A percentile compares a stretch with the other conserved stretches of the same genome.
phyloP scores from a whole-genome alignment of 306 rosid species.

The Trifolium fragiferum region DNA sequence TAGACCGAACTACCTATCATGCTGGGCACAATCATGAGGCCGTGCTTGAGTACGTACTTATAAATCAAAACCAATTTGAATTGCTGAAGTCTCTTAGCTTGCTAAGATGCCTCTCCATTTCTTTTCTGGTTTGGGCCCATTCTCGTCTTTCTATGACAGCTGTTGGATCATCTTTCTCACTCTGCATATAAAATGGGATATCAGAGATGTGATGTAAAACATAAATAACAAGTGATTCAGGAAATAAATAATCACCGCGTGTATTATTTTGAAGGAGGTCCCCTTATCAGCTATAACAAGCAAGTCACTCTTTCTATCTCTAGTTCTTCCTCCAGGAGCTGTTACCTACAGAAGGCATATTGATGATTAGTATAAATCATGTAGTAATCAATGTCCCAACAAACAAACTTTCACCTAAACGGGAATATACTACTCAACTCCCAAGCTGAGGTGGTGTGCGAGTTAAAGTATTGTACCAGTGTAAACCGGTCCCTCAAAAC shows the following conservation, averaged over 20 bases:
- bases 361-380: constrained; percentile 18
- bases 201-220: constrained; percentile 34
- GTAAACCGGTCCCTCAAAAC: not conserved
- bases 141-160: constrained; percentile 89
- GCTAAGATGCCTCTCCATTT: constrained; percentile 96
- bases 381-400: constrained; percentile 6
- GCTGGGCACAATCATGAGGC: constrained; percentile 10
- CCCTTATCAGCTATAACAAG: constrained; percentile 83
- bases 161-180: constrained; percentile 84
- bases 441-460: not conserved
- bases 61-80: constrained; percentile 83
- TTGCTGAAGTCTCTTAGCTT: constrained; percentile 85
- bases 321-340: constrained; percentile 81
- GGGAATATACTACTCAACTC: not conserved
- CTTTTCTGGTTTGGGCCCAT: constrained; percentile 74
- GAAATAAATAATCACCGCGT: constrained; percentile 54
- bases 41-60: not conserved
- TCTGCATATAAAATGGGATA: constrained; percentile 52
- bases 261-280: constrained; percentile 80
- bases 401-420: constrained; percentile 14
- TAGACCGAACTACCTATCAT: constrained; percentile 20
- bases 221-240: constrained; percentile 33
- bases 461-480: not conserved
- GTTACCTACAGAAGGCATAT: constrained; percentile 63
- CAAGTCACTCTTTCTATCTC: constrained; percentile 86